A percentile compares a stretch with the other conserved stretches of the same genome.
Evolutionary conservation across 306 rosid species (phyloP).

Genomic region (Rubus idaeus): DNA sequence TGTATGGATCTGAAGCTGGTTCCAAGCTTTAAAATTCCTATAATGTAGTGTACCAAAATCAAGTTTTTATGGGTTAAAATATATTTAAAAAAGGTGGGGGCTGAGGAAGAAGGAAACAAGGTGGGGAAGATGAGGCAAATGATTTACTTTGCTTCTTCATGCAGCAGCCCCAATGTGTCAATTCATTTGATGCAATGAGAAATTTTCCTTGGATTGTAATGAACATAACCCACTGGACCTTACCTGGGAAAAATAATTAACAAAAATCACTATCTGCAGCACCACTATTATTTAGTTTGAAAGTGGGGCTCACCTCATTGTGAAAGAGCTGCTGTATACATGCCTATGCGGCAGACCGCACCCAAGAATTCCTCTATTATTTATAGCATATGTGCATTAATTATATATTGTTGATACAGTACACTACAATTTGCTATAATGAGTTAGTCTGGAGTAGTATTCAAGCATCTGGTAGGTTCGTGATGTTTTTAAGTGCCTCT

Average conservation of each 20-base stretch:
- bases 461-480: conserved; percentile 13
- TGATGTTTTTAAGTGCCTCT: conserved; percentile 17
- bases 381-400: too few relatives aligned
- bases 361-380: too few relatives aligned
- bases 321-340: too few relatives aligned
- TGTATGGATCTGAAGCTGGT: conserved; percentile 1
- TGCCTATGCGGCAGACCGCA: too few relatives aligned
- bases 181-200: too few relatives aligned
- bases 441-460: too few relatives aligned
- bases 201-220: background rate
- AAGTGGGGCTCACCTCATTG: too few relatives aligned
- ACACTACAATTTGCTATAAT: too few relatives aligned
- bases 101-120: background rate
- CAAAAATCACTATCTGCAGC: background rate
- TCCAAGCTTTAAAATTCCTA: background rate
- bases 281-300: background rate
- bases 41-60: background rate
- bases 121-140: background rate
- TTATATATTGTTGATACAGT: too few relatives aligned
- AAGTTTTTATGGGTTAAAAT: background rate
- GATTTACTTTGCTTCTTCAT: background rate
- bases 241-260: background rate
- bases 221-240: too few relatives aligned
- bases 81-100: background rate
- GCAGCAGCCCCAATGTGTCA: background rate